phyloP scores from a whole-genome alignment of 2,329 filamentous ascomycete genomes.

The Graphiopsis chlorocephala region DNA sequence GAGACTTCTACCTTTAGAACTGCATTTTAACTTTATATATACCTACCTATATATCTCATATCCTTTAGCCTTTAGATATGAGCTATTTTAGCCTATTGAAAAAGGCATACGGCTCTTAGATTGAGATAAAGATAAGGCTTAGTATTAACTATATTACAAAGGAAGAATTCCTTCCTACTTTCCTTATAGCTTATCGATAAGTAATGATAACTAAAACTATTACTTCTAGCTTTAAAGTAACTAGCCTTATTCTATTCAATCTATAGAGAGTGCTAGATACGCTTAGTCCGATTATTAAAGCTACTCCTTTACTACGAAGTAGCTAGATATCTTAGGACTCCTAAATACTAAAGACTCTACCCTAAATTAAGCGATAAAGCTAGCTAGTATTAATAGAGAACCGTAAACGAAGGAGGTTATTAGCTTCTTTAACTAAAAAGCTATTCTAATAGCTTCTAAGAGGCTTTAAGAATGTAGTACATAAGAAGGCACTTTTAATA shows the following conservation, averaged over 20 bases:
- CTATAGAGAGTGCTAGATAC: neutral
- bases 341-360: too few relatives aligned
- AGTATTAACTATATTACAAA: constrained; percentile 3
- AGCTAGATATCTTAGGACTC: neutral
- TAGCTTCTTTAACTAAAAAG: neutral
- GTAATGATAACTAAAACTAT: too few relatives aligned
- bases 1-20: too few relatives aligned
- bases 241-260: too few relatives aligned
- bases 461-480: too few relatives aligned
- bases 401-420: neutral
- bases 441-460: too few relatives aligned
- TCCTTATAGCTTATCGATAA: neutral
- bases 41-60: neutral
- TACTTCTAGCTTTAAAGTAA: too few relatives aligned
- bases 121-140: constrained; percentile 4
- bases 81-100: neutral
- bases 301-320: neutral
- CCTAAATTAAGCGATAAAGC: too few relatives aligned
- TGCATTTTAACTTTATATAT: constrained; percentile 4
- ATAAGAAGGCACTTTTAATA: too few relatives aligned
- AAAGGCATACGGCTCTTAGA: too few relatives aligned
- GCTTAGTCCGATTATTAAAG: neutral
- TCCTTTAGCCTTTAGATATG: neutral
- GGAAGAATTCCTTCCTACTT: constrained; percentile 1
- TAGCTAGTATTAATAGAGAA: constrained; percentile 10